Evolutionary conservation across 169 alveolate genomes (phyloP).

Genomic region (Theileria sp.): DNA sequence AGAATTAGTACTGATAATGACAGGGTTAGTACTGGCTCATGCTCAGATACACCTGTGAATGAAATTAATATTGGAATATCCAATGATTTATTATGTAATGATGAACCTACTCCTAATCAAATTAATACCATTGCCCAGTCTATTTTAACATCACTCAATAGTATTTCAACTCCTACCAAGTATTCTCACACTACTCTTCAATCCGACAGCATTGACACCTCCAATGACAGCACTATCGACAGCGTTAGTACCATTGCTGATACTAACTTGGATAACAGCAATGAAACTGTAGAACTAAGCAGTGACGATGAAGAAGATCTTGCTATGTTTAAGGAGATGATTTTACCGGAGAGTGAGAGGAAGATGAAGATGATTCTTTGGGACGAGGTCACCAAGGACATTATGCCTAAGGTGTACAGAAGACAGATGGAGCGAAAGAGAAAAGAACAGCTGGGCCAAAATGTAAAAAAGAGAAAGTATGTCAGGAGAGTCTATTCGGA

Average conservation of each 20-base stretch:
- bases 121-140: constrained; percentile 51
- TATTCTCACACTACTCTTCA: not conserved
- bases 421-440: constrained; percentile 69
- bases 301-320: constrained; percentile 70
- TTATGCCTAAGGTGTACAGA: constrained; percentile 78
- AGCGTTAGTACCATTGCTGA: not conserved
- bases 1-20: constrained; percentile 28
- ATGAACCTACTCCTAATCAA: constrained; percentile 60
- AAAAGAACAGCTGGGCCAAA: constrained; percentile 56
- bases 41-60: constrained; percentile 24
- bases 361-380: constrained; percentile 78
- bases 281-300: constrained; percentile 12
- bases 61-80: constrained; percentile 32
- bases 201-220: not conserved
- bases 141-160: constrained; percentile 3
- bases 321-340: constrained; percentile 63
- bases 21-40: not conserved
- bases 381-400: constrained; percentile 84
- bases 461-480: constrained; percentile 61
- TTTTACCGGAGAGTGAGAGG: constrained; percentile 78
- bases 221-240: not conserved
- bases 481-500: constrained; percentile 42
- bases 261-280: not conserved
- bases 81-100: constrained; percentile 51
- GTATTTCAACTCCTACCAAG: not conserved